Conservation (phyloP, 2,329 filamentous ascomycete species). For the Cladophialophora chaetospira region DNA sequence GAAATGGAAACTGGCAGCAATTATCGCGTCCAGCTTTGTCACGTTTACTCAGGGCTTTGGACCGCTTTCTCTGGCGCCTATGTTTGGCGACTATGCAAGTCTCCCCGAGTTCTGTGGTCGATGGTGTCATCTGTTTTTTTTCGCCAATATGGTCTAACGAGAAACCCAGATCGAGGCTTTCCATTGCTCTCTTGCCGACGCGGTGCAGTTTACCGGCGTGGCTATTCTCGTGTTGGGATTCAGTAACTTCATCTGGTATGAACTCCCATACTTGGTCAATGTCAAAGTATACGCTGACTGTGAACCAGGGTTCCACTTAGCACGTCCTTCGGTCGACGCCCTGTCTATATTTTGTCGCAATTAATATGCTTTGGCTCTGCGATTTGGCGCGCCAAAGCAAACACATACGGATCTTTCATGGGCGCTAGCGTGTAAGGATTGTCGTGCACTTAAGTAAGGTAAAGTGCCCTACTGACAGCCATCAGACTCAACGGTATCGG, state of each 20-base stretch:
- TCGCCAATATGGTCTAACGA: too few relatives aligned
- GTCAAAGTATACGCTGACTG: constrained; percentile 18
- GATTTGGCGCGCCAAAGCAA: constrained; percentile 62
- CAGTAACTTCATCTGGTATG: constrained; percentile 61
- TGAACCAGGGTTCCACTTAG: constrained; percentile 55
- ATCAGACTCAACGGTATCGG: constrained; percentile 59
- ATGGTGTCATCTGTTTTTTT: too few relatives aligned
- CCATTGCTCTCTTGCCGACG: constrained; percentile 54
- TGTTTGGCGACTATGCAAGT: constrained; percentile 63
- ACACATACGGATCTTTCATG: constrained; percentile 64
- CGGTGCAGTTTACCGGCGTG: constrained; percentile 59
- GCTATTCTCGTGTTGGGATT: constrained; percentile 61
- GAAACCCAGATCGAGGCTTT: constrained; percentile 61
- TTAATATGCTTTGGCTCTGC: constrained; percentile 56
- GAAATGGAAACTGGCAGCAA: constrained; percentile 53
- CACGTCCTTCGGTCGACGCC: constrained; percentile 57
- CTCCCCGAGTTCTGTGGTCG: too few relatives aligned
- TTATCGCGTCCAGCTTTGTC: constrained; percentile 49
- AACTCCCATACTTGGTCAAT: not conserved
- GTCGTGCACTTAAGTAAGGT: not conserved
- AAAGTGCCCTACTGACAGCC: not conserved
- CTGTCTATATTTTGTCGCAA: constrained; percentile 55
- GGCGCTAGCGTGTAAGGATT: constrained; percentile 53
- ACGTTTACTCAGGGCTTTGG: constrained; percentile 59
- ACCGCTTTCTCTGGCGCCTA: constrained; percentile 58